Conservation (phyloP, 192 early-diverging fungal species). For the Spinellus fusiger region DNA sequence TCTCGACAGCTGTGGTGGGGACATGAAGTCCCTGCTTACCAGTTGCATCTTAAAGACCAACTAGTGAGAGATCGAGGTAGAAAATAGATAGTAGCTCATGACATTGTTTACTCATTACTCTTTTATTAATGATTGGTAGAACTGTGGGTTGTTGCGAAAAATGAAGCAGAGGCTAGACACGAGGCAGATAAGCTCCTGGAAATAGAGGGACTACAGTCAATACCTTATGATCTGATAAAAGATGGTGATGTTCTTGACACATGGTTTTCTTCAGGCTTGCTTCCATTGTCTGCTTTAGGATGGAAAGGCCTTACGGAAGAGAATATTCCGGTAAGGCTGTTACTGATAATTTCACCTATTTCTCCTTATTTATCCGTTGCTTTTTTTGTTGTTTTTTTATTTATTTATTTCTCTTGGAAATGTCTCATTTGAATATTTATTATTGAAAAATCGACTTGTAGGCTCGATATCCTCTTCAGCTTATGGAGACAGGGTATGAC, state of each 20-base stretch:
- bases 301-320: conserved; percentile 31
- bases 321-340: conserved; percentile 32
- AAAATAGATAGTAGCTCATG: background rate
- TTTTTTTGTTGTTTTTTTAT: too few relatives aligned
- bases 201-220: conserved; percentile 15
- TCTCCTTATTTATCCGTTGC: too few relatives aligned
- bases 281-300: conserved; percentile 74
- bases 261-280: conserved; percentile 94
- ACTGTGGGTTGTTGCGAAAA: conserved; percentile 62
- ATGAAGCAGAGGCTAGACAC: conserved; percentile 49
- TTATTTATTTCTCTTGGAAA: too few relatives aligned
- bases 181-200: conserved; percentile 47
- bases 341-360: too few relatives aligned
- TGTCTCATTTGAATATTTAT: background rate
- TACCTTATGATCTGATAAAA: conserved; percentile 38
- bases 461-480: conserved; percentile 64
- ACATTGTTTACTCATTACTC: background rate
- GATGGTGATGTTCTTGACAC: conserved; percentile 96
- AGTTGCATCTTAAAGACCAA: conserved; percentile 47
- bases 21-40: conserved; percentile 89
- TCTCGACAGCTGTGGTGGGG: conserved; percentile 99
- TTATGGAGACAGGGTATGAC: conserved; percentile 94
- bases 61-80: background rate
- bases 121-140: conserved; percentile 10
- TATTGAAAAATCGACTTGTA: conserved; percentile 34